Evolutionary conservation across 2,329 filamentous ascomycete genomes (phyloP).

Genomic region (Neofusicoccum cordaticola): DNA sequence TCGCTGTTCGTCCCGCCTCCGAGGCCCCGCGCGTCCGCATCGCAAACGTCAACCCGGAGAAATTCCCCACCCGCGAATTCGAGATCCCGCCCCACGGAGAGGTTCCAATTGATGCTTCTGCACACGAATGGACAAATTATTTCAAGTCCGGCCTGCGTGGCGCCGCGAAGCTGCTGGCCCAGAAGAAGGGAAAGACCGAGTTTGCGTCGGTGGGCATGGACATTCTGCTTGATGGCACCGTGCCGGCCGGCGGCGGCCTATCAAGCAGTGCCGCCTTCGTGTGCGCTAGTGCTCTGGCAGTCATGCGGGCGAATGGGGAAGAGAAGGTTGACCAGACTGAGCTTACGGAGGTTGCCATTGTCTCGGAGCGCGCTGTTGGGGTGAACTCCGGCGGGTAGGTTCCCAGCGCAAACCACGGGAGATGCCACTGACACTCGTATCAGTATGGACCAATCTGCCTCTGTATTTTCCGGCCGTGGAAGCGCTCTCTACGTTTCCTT

Average conservation of each 20-base stretch:
- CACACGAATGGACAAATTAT: constrained; percentile 97
- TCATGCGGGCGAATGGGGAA: constrained; percentile 81
- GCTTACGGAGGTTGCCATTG: constrained; percentile 87
- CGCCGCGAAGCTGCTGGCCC: constrained; percentile 71
- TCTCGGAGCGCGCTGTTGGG: constrained; percentile 89
- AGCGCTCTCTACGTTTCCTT: constrained; percentile 90
- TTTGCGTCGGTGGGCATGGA: constrained; percentile 77
- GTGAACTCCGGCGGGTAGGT: constrained; percentile 91
- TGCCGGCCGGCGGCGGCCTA: constrained; percentile 86
- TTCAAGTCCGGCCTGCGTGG: constrained; percentile 90
- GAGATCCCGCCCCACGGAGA: constrained; percentile 59
- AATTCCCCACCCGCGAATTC: constrained; percentile 75
- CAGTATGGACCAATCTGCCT: constrained; percentile 96
- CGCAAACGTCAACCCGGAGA: constrained; percentile 71
- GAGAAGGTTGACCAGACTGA: constrained; percentile 81
- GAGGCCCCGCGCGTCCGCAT: constrained; percentile 67
- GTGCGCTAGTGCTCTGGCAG: constrained; percentile 82
- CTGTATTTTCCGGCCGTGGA: constrained; percentile 84
- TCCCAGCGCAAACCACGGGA: not conserved
- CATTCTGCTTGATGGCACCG: constrained; percentile 84
- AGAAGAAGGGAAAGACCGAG: constrained; percentile 57
- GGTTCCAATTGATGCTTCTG: constrained; percentile 71
- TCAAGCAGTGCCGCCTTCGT: constrained; percentile 94
- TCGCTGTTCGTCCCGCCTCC: constrained; percentile 56
- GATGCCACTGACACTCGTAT: constrained; percentile 24